Percentiles rank a stretch among this genome's conserved stretches.
phyloP scores from a whole-genome alignment of 257 asterid species.

The Echium plantagineum region DNA sequence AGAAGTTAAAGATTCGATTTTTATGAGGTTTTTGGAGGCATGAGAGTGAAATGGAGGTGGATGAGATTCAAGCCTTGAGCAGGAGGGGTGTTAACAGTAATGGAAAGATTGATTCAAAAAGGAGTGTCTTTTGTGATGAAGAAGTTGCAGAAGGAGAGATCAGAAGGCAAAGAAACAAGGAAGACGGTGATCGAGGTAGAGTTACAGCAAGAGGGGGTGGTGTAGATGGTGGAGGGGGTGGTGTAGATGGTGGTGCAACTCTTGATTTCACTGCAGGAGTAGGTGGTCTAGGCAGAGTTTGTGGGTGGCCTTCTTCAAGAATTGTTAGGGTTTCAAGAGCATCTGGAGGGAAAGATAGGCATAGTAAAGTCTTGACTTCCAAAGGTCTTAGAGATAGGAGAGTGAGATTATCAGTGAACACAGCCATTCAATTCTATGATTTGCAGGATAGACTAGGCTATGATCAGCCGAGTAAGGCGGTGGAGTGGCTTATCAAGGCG shows the following conservation, averaged over 20 bases:
- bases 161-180: background rate
- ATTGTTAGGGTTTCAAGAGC: slow-evolving; percentile 73
- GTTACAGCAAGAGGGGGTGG: background rate
- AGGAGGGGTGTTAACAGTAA: slow-evolving; percentile 16
- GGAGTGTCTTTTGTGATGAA: background rate
- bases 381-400: slow-evolving; percentile 70
- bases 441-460: slow-evolving; percentile 63
- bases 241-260: slow-evolving; percentile 12
- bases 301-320: slow-evolving; percentile 65
- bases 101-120: background rate
- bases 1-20: background rate
- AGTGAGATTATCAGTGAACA: slow-evolving; percentile 52
- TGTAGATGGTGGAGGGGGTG: slow-evolving; percentile 8
- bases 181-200: slow-evolving; percentile 1
- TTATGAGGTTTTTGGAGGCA: slow-evolving; percentile 17
- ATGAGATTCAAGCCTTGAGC: slow-evolving; percentile 30
- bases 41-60: slow-evolving; percentile 47
- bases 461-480: slow-evolving; percentile 83
- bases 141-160: slow-evolving; percentile 12
- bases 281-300: slow-evolving; percentile 15
- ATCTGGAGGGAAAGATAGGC: slow-evolving; percentile 72
- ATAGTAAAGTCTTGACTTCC: slow-evolving; percentile 65
- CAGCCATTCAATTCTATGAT: slow-evolving; percentile 65
- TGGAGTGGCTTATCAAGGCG: slow-evolving; percentile 70
- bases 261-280: slow-evolving; percentile 15